Base-by-base conservation (phyloP, 2,329 filamentous ascomycete genomes). In the Talaromyces albobiverticillius region DNA sequence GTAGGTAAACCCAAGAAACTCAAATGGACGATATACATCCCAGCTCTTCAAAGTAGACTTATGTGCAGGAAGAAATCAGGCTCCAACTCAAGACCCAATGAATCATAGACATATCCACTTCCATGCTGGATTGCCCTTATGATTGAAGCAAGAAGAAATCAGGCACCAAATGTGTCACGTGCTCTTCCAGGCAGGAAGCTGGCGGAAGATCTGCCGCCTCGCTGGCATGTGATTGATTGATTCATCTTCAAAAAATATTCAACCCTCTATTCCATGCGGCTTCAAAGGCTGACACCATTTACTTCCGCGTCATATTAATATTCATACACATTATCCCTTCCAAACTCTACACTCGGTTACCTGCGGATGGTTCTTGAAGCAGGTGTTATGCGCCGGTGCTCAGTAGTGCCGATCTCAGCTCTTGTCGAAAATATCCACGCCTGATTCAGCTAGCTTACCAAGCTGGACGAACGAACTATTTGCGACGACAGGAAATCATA, bases 171-270 rank as follows among this genome's bases (percentile, higher is more conserved):
- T n/a, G n/a, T n/a, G n/a, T 31, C 53, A 55, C 53, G 53, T 55
- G 53, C 40, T 26, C 26, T 51, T n/a, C n/a, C n/a, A n/a, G n/a
- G n/a, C n/a, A n/a, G 42, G 48, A 38, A 42, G 22, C 20, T 47
- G 31, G 18, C 47, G 53, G 46, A 51, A 51, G 41, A 16, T 43
- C 40, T 20, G 42, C n/a, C 50, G 42, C 45, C 26, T 29, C n/a
- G n/a, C n/a, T n/a, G 32, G 50, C 50, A 52, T 45, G 50, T 52
- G 50, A 29, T 29, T 29, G 5, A 29, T n/a, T n/a, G n/a, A n/a
- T n/a, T n/a, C n/a, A n/a, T n/a, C n/a, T n/a, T n/a, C 14, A n/a
- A 40, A 40, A 40, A 40, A 40, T 40, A 40, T 40, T 29, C 26
- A 6, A 10, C 26, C 5, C 10, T 29, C 5, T 29, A 29, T 29